A percentile compares a stretch with the other conserved stretches of the same genome.
phyloP scores from a whole-genome alignment of 805 yeast species.

The Millerozyma miso region DNA sequence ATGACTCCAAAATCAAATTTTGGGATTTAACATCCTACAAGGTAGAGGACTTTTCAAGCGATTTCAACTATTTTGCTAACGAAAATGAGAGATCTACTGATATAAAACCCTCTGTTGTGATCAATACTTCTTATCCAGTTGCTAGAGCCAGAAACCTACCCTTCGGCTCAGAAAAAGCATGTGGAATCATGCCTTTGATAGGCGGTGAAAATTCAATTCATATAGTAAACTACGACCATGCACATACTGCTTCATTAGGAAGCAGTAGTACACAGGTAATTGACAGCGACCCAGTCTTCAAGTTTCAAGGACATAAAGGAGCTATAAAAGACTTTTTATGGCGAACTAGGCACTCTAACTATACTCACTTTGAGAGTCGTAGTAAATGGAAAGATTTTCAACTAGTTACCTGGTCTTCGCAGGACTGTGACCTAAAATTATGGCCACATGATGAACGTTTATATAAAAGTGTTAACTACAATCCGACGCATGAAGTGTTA shows the following conservation, averaged over 20 bases:
- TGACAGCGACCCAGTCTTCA: slow-evolving; percentile 31
- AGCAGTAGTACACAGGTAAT: slow-evolving; percentile 23
- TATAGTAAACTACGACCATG: slow-evolving; percentile 46
- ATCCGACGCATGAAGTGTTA: slow-evolving; percentile 29
- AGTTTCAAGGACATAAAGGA: slow-evolving; percentile 77
- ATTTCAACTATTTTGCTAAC: slow-evolving; percentile 18
- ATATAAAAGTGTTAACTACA: slow-evolving; percentile 33
- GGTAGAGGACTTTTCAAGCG: slow-evolving; percentile 9
- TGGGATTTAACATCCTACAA: slow-evolving; percentile 58
- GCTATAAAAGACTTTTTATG: slow-evolving; percentile 86
- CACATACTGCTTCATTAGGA: slow-evolving; percentile 22
- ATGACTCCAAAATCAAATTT: slow-evolving; percentile 74
- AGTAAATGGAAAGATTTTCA: slow-evolving; percentile 80
- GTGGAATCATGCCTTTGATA: slow-evolving; percentile 84
- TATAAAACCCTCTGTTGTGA: slow-evolving; percentile 49
- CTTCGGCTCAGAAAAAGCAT: slow-evolving; percentile 68
- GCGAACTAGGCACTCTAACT: slow-evolving; percentile 50
- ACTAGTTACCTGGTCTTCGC: slow-evolving; percentile 86
- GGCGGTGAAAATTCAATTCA: slow-evolving; percentile 73
- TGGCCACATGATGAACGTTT: slow-evolving; percentile 62
- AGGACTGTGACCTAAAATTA: slow-evolving; percentile 72
- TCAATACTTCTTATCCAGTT: slow-evolving; percentile 77
- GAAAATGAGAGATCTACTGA: slow-evolving; percentile 1
- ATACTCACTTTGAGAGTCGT: slow-evolving; percentile 37
- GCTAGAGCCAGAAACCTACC: slow-evolving; percentile 87